These are phyloP conservation scores for Oidiodendron maius DNA, from an alignment of 495 filamentous ascomycete species.

Conservation along the genomic window DNA sequence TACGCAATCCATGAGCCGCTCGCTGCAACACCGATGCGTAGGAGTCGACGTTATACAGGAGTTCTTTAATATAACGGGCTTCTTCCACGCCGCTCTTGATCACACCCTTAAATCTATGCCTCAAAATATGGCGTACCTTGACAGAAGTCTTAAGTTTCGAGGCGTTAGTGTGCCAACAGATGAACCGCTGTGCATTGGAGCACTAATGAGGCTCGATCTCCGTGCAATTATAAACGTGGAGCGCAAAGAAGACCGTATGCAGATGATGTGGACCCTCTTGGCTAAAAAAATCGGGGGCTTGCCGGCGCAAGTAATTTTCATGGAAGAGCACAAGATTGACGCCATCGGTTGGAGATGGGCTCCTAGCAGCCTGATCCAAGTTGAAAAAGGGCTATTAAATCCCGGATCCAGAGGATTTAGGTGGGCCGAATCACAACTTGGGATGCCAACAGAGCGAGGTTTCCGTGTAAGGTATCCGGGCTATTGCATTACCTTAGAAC, in stretches of 20 bases:
- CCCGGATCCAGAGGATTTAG: neutral
- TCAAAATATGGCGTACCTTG: slow-evolving; percentile 3
- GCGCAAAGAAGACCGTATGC: slow-evolving; percentile 16
- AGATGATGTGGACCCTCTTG: slow-evolving; percentile 17
- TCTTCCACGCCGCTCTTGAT: neutral
- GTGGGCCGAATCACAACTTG: neutral
- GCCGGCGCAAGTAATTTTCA: slow-evolving; percentile 19
- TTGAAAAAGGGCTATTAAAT: neutral
- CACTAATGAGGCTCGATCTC: slow-evolving; percentile 20
- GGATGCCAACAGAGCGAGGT: slow-evolving; percentile 3
- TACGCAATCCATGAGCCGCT: neutral
- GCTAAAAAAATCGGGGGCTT: slow-evolving; percentile 12
- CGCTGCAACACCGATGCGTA: neutral
- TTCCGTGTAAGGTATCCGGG: slow-evolving; percentile 5
- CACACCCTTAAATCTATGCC: neutral
- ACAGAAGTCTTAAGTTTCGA: slow-evolving; percentile 21
- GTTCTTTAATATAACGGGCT: slow-evolving; percentile 6
- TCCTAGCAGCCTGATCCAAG: slow-evolving; percentile 3
- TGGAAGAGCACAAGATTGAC: slow-evolving; percentile 13
- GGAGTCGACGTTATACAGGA: slow-evolving; percentile 1
- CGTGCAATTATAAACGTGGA: slow-evolving; percentile 12
- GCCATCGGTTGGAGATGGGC: slow-evolving; percentile 20
- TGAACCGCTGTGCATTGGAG: slow-evolving; percentile 29
- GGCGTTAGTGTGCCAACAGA: slow-evolving; percentile 26
- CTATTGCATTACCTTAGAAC: neutral